A percentile compares a stretch with the other conserved stretches of the same genome.
Conservation (phyloP, 2,329 filamentous ascomycete genomes). For the Neopestalotiopsis sp. region DNA sequence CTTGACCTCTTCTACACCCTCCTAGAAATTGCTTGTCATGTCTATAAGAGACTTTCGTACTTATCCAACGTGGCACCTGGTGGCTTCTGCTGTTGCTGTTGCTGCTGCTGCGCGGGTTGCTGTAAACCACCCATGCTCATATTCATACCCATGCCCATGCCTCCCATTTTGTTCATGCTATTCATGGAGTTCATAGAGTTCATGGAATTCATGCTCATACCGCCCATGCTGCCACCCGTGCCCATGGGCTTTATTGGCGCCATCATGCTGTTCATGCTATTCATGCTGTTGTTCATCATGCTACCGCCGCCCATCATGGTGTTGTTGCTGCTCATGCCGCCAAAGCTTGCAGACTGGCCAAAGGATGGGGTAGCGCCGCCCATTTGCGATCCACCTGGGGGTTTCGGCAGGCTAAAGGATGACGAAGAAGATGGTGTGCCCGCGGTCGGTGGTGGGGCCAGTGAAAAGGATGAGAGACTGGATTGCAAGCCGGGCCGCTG, state of each 20-base stretch:
- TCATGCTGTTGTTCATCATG: constrained; percentile 25
- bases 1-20: not conserved
- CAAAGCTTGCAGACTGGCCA: constrained; percentile 19
- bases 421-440: constrained; percentile 39
- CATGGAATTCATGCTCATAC: constrained; percentile 26
- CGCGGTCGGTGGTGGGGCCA: constrained; percentile 57
- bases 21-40: not conserved
- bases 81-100: constrained; percentile 47
- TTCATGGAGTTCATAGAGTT: constrained; percentile 26
- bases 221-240: constrained; percentile 22
- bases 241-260: constrained; percentile 27
- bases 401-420: constrained; percentile 53
- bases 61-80: constrained; percentile 55
- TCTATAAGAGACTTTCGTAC: constrained; percentile 68
- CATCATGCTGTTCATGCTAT: constrained; percentile 31
- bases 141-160: constrained; percentile 33
- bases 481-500: constrained; percentile 42
- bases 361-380: constrained; percentile 32
- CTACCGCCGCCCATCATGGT: constrained; percentile 25
- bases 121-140: constrained; percentile 32
- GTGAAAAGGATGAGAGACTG: constrained; percentile 56
- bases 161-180: constrained; percentile 28
- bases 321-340: constrained; percentile 22
- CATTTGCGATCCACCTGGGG: constrained; percentile 41
- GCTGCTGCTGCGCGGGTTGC: constrained; percentile 35